Evolutionary conservation across 2,329 filamentous ascomycete genomes (phyloP).

Genomic region (Alternaria postmessia): DNA sequence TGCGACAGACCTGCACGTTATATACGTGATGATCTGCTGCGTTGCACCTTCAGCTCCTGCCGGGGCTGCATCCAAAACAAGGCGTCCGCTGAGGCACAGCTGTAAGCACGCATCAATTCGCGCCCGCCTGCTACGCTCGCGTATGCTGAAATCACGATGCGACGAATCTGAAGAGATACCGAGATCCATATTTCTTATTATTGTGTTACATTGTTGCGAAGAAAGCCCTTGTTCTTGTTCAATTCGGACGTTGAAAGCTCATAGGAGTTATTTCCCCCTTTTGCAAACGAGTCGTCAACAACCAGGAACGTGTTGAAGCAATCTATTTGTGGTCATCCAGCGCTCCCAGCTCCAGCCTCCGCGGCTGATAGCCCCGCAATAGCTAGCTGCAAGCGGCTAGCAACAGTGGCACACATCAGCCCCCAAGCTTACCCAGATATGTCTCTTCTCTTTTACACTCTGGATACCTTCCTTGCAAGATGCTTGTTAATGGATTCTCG

Average conservation of each 20-base stretch:
- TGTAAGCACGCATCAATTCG: slow-evolving; percentile 8
- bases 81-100: slow-evolving; percentile 13
- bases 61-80: slow-evolving; percentile 2
- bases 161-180: neutral
- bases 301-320: neutral
- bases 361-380: neutral
- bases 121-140: neutral
- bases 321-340: neutral
- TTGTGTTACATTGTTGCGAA: neutral
- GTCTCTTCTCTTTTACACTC: neutral
- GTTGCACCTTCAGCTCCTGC: slow-evolving; percentile 1
- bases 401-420: neutral
- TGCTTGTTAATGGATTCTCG: neutral
- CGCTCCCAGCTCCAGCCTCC: neutral
- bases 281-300: neutral
- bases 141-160: neutral
- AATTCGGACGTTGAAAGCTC: neutral
- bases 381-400: neutral
- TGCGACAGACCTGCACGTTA: neutral
- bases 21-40: slow-evolving; percentile 1
- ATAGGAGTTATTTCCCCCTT: neutral
- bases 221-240: neutral
- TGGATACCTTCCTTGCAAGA: neutral
- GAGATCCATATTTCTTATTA: neutral
- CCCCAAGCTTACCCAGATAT: neutral